phyloP scores from a whole-genome alignment of 2,329 filamentous ascomycete species.

The Ophiosphaerella narmari region DNA sequence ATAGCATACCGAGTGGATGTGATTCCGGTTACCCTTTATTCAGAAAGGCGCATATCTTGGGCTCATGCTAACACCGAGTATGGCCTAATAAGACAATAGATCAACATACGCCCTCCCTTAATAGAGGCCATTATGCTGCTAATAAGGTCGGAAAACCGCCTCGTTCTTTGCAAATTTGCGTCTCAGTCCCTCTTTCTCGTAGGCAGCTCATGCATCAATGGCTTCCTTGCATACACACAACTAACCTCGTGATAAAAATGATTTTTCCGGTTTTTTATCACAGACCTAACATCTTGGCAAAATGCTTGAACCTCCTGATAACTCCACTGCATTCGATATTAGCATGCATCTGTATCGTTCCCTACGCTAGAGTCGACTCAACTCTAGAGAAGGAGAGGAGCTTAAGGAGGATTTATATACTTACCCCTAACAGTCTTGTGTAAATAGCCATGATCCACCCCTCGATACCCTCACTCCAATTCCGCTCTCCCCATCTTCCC shows the following conservation, averaged over 20 bases:
- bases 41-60: constrained; percentile 3
- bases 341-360: too few relatives aligned
- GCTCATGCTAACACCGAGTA: constrained; percentile 16
- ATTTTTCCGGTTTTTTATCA: constrained; percentile 41
- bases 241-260: constrained; percentile 48
- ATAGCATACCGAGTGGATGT: background rate
- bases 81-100: constrained; percentile 12
- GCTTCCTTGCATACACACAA: constrained; percentile 34
- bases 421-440: constrained; percentile 40
- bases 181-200: background rate
- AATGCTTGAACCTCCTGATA: constrained; percentile 42
- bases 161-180: background rate
- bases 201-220: constrained; percentile 16
- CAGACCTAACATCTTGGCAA: constrained; percentile 36
- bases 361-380: too few relatives aligned
- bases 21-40: too few relatives aligned
- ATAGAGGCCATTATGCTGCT: too few relatives aligned
- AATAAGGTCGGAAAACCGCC: too few relatives aligned
- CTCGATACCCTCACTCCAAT: constrained; percentile 49
- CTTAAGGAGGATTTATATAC: background rate
- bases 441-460: constrained; percentile 49
- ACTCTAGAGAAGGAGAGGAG: background rate
- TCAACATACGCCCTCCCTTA: background rate
- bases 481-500: constrained; percentile 44
- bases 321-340: constrained; percentile 26